A percentile compares a stretch with the other conserved stretches of the same genome.
Conservation (phyloP, 2,329 filamentous ascomycete species). For the Penicillium sp. region DNA sequence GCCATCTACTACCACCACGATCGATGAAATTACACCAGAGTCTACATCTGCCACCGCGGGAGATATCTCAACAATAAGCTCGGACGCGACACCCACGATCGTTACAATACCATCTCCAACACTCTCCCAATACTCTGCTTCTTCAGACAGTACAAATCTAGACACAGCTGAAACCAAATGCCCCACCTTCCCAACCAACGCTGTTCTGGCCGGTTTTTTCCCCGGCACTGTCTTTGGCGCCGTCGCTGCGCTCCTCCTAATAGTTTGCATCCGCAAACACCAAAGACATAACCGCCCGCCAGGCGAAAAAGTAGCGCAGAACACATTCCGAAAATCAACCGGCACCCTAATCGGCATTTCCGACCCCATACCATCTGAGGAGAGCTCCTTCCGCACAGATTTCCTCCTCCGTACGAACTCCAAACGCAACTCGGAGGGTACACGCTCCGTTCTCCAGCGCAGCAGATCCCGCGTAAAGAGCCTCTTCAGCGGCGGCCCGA, state of each 20-base stretch:
- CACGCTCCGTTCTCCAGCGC: constrained; percentile 39
- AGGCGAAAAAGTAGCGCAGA: constrained; percentile 29
- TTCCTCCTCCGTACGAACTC: constrained; percentile 43
- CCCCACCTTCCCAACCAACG: constrained; percentile 46
- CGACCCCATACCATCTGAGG: constrained; percentile 49
- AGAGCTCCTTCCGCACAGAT: constrained; percentile 49
- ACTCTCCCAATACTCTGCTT: constrained; percentile 14
- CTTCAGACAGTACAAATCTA: constrained; percentile 8
- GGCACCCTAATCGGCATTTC: constrained; percentile 45
- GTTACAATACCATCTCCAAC: constrained; percentile 17
- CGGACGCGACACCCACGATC: neutral
- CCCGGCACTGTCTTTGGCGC: constrained; percentile 51
- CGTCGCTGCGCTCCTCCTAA: constrained; percentile 60
- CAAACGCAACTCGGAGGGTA: constrained; percentile 30
- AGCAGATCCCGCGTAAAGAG: constrained; percentile 44
- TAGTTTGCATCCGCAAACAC: constrained; percentile 42
- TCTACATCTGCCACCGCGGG: neutral
- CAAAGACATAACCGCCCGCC: constrained; percentile 25
- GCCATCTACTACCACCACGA: constrained; percentile 7
- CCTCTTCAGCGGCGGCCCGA: constrained; percentile 36
- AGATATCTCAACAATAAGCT: neutral
- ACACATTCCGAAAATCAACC: constrained; percentile 39
- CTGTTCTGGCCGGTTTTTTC: constrained; percentile 52
- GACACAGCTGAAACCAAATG: constrained; percentile 30
- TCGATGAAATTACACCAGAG: neutral